Percentiles rank a stretch among this genome's conserved stretches.
Conservation (phyloP, 176 grass and related monocot species). For the Bonia amplexicaulis region DNA sequence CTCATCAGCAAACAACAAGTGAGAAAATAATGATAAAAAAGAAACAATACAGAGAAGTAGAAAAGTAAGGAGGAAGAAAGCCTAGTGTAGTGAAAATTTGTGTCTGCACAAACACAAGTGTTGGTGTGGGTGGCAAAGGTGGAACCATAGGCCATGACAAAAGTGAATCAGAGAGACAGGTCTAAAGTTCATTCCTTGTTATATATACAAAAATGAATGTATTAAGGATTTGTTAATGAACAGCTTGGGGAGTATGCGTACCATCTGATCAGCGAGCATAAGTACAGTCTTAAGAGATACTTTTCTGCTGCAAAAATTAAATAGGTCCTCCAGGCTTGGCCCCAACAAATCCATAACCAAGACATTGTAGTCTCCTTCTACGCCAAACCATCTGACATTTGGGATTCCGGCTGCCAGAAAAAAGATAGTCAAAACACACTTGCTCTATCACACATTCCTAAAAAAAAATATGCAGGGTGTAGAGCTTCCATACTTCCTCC, state of each 20-base stretch:
- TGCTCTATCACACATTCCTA: neutral
- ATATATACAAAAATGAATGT: neutral
- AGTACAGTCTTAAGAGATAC: constrained; percentile 95
- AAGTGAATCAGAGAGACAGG: neutral
- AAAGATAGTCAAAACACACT: constrained; percentile 37
- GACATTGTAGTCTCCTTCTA: constrained; percentile 96
- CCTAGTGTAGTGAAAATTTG: neutral
- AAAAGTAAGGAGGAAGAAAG: neutral
- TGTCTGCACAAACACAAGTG: neutral
- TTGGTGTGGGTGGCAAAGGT: neutral
- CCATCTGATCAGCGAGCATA: constrained; percentile 99
- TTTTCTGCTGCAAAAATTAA: constrained; percentile 99
- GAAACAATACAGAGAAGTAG: neutral
- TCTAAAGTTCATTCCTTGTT: neutral
- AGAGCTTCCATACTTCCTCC: constrained; percentile 78
- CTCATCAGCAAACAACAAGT: neutral
- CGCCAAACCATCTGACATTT: constrained; percentile 92
- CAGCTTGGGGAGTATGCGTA: neutral
- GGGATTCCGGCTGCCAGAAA: constrained; percentile 79
- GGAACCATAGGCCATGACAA: neutral
- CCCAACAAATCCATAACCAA: constrained; percentile 98
- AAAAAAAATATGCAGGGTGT: constrained; percentile 3
- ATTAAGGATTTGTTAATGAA: neutral
- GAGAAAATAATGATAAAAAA: neutral
- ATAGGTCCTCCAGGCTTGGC: constrained; percentile 91